These are phyloP conservation scores for Trichophyton rubrum DNA, from an alignment of 2,329 filamentous ascomycete species.

Conservation along the genomic window DNA sequence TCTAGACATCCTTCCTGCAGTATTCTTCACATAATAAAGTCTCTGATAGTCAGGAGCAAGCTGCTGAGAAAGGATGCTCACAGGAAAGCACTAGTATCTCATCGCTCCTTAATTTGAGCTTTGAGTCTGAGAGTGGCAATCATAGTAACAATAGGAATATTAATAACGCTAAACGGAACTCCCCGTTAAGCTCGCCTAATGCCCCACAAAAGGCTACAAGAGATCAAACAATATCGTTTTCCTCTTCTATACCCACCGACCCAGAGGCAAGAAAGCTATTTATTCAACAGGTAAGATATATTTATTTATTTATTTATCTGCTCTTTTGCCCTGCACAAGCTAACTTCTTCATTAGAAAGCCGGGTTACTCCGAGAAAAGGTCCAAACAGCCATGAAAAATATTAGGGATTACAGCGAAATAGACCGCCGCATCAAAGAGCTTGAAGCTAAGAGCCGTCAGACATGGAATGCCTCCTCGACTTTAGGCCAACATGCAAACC, in stretches of 20 bases:
- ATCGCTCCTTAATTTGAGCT: slow-evolving; percentile 14
- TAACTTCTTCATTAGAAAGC: slow-evolving; percentile 25
- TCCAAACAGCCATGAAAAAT: slow-evolving; percentile 31
- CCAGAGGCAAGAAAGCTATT: slow-evolving; percentile 28
- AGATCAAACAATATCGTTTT: slow-evolving; percentile 1
- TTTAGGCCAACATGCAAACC: neutral
- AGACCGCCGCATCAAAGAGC: slow-evolving; percentile 30
- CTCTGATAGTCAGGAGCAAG: neutral
- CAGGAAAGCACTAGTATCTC: slow-evolving; percentile 10
- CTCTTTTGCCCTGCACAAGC: neutral
- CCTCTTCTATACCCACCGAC: slow-evolving; percentile 22
- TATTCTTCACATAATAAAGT: neutral
- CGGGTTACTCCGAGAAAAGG: slow-evolving; percentile 25
- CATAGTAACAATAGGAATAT: neutral
- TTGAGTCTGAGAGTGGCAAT: slow-evolving; percentile 13
- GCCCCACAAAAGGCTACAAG: slow-evolving; percentile 11
- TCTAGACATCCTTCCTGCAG: slow-evolving; percentile 6
- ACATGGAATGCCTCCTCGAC: slow-evolving; percentile 11
- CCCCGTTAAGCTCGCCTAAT: slow-evolving; percentile 10
- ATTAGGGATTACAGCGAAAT: slow-evolving; percentile 25
- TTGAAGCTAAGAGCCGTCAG: slow-evolving; percentile 30
- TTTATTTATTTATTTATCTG: no score
- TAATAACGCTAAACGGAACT: slow-evolving; percentile 9
- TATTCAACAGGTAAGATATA: slow-evolving; percentile 26
- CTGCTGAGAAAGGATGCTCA: slow-evolving; percentile 4